Percentiles rank a stretch among this genome's conserved stretches.
These are phyloP conservation scores for Pleurotus citrinopileatus DNA, from an alignment of 768 basidiomycete species.

Conservation along the genomic window DNA sequence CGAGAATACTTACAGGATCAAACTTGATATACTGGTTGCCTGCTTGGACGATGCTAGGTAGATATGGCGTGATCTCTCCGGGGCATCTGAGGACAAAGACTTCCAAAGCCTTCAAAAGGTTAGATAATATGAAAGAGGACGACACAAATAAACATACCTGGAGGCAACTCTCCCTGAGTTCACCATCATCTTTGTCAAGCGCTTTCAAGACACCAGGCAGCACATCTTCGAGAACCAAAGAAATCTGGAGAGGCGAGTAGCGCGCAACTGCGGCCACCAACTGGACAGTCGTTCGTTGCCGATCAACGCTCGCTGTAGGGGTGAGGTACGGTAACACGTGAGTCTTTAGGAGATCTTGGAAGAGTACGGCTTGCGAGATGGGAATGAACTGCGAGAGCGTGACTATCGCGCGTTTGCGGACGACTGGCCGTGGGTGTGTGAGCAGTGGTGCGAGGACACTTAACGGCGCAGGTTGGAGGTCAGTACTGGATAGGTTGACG, in stretches of 20 bases:
- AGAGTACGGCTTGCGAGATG: conserved; percentile 60
- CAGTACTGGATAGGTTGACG: conserved; percentile 52
- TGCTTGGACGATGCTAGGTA: conserved; percentile 63
- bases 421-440: conserved; percentile 74
- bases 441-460: conserved; percentile 68
- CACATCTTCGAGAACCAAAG: conserved; percentile 56
- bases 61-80: conserved; percentile 71
- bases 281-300: conserved; percentile 75
- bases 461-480: conserved; percentile 57
- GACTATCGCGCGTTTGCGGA: conserved; percentile 89
- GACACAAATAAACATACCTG: conserved; percentile 39
- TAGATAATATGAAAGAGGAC: too few relatives aligned
- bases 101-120: conserved; percentile 68
- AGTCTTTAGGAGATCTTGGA: conserved; percentile 54
- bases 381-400: conserved; percentile 85
- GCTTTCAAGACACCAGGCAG: conserved; percentile 72
- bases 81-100: conserved; percentile 82
- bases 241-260: conserved; percentile 66
- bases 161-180: conserved; percentile 74
- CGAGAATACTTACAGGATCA: conserved; percentile 89
- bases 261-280: conserved; percentile 79
- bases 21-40: conserved; percentile 84
- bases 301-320: conserved; percentile 52
- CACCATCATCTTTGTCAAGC: conserved; percentile 75
- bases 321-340: conserved; percentile 61